Evolutionary conservation across 495 filamentous ascomycete genomes (phyloP).

Genomic region (Trichoderma reesei): DNA sequence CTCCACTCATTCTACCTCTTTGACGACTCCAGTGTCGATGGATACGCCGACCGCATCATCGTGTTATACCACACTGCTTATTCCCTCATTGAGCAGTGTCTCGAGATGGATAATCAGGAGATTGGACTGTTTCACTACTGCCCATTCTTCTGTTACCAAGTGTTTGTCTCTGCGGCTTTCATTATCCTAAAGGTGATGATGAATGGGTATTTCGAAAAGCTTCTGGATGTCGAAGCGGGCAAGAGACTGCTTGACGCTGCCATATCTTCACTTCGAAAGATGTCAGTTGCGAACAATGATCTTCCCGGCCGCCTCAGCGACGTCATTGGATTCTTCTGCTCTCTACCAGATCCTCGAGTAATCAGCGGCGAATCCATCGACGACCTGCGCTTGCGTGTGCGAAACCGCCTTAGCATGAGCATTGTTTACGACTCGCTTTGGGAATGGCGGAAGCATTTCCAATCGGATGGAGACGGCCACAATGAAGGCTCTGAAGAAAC

Average conservation of each 20-base stretch:
- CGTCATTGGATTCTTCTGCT: neutral
- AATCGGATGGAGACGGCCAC: neutral
- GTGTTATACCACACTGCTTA: neutral
- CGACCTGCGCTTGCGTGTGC: neutral
- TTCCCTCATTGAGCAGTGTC: neutral
- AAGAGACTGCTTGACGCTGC: neutral
- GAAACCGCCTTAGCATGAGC: constrained; percentile 4
- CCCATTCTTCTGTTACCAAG: constrained; percentile 3
- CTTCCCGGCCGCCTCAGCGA: neutral
- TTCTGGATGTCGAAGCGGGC: neutral
- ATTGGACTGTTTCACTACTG: neutral
- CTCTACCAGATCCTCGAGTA: neutral
- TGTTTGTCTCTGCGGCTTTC: neutral
- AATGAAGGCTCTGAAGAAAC: neutral
- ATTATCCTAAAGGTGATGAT: neutral
- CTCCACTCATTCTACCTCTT: constrained; percentile 1
- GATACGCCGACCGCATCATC: neutral
- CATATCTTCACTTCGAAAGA: neutral
- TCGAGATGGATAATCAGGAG: constrained; percentile 1
- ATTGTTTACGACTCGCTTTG: constrained; percentile 1
- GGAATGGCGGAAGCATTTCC: constrained; percentile 6
- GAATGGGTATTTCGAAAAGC: constrained; percentile 4
- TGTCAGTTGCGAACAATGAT: constrained; percentile 1
- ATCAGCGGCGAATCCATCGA: neutral
- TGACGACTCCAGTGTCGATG: neutral